Conservation (phyloP, 2,329 filamentous ascomycete species). For the Chlorencoelia australis region DNA sequence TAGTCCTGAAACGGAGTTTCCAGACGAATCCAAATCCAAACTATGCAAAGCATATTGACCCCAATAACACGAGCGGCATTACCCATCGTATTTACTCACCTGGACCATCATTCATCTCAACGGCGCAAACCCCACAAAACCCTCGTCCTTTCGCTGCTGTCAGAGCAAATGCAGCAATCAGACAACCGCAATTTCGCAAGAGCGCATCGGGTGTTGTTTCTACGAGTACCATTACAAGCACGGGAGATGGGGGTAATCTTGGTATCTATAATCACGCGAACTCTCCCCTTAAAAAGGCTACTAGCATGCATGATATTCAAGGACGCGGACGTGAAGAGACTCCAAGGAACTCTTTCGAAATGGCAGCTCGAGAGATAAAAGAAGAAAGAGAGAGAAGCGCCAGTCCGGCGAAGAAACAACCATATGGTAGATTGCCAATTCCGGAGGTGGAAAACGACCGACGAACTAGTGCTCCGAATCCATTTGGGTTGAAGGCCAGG, state of each 20-base stretch:
- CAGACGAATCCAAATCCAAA: slow-evolving; percentile 75
- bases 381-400: slow-evolving; percentile 22
- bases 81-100: slow-evolving; percentile 28
- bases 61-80: slow-evolving; percentile 38
- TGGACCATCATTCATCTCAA: slow-evolving; percentile 26
- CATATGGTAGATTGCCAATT: slow-evolving; percentile 8
- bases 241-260: slow-evolving; percentile 63
- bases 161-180: slow-evolving; percentile 34
- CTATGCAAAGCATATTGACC: slow-evolving; percentile 63
- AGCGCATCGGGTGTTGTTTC: slow-evolving; percentile 26
- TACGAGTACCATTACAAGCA: slow-evolving; percentile 16
- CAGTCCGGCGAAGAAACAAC: slow-evolving; percentile 21
- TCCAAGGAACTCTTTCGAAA: slow-evolving; percentile 50
- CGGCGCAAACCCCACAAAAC: slow-evolving; percentile 14
- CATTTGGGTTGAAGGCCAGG: slow-evolving; percentile 9
- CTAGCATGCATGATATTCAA: slow-evolving; percentile 49
- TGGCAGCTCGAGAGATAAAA: slow-evolving; percentile 35
- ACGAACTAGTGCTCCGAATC: slow-evolving; percentile 15
- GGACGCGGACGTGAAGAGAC: slow-evolving; percentile 32
- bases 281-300: slow-evolving; percentile 73
- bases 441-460: slow-evolving; percentile 13
- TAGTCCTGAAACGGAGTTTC: slow-evolving; percentile 65
- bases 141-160: slow-evolving; percentile 27
- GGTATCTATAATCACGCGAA: slow-evolving; percentile 72
- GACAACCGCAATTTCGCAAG: slow-evolving; percentile 43